Base-by-base conservation (phyloP, 768 basidiomycete species). In the Mycena crocata region DNA sequence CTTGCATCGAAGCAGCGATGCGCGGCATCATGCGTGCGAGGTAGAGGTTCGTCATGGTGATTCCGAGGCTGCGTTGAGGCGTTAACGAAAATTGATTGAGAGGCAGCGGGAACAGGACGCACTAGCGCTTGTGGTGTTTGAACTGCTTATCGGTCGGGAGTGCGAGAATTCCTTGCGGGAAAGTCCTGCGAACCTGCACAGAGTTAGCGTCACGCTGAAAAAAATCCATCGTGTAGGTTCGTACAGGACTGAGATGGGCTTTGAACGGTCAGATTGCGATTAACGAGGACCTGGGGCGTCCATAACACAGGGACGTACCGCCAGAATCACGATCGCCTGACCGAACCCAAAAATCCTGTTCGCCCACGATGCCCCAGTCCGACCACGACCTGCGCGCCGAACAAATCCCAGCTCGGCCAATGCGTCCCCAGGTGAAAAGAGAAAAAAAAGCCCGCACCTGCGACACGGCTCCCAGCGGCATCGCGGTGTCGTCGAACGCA, bases 51-150 rank as follows among this genome's bases (percentile, higher is more conserved):
- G 48, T 62, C 60, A 62, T 62, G 46, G 60, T 49, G 10, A 51
- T 31, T 39, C 60, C 60, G 21, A 62, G 39, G 44, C 60, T 62
- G 39, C 19, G 56, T 74, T 9, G 30, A 9, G n/a, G n/a, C n/a
- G n/a, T n/a, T n/a, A n/a, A n/a, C n/a, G n/a, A n/a, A n/a, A n/a
- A n/a, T n/a, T n/a, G n/a, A n/a, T n/a, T n/a, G n/a, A n/a, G n/a
- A n/a, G n/a, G n/a, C n/a, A n/a, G n/a, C n/a, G n/a, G n/a, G n/a
- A n/a, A n/a, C n/a, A n/a, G n/a, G n/a, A n/a, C n/a, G n/a, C n/a
- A 55, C 61, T 62, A 62, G 34, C 61, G 61, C 28, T 55, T 52
- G 61, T 62, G 61, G 31, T 62, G 61, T 23, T 39, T 52, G 61
- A 54, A 62, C 50, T 62, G 23, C 1, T 62, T 42, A 10, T 62